These are phyloP conservation scores for Plectosphaerella plurivora DNA, from an alignment of 2,329 filamentous ascomycete genomes.

Conservation along the genomic window DNA sequence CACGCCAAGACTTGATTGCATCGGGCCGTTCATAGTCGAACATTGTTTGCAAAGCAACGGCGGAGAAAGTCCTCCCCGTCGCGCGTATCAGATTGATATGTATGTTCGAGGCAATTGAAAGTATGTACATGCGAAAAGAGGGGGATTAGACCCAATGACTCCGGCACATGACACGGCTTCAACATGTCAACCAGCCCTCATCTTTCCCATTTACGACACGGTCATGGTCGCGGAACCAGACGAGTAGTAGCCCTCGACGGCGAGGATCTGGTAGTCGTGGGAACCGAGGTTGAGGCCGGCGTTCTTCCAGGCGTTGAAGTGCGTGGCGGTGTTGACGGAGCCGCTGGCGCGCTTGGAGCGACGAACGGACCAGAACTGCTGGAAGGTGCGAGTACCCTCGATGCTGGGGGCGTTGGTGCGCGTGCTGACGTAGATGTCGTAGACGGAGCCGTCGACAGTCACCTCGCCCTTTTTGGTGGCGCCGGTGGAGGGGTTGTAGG, in stretches of 20 bases:
- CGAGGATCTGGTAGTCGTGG: conserved; percentile 47
- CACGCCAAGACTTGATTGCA: too few species aligned
- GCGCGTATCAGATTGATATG: too few species aligned
- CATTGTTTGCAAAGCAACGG: too few species aligned
- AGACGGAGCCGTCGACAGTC: conserved; percentile 26
- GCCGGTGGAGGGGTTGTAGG: conserved; percentile 33
- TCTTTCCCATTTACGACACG: conserved; percentile 1
- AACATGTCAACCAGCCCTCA: too few species aligned
- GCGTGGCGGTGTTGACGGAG: conserved; percentile 42
- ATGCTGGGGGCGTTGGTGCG: conserved; percentile 39
- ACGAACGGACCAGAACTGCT: conserved; percentile 51
- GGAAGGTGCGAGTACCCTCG: conserved; percentile 41
- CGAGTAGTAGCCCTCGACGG: conserved; percentile 41
- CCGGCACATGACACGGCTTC: too few species aligned
- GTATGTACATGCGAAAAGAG: too few species aligned
- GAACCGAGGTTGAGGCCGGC: conserved; percentile 40
- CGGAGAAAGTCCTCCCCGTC: too few species aligned
- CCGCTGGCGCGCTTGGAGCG: conserved; percentile 37
- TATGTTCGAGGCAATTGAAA: too few species aligned
- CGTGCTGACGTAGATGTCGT: conserved; percentile 28
- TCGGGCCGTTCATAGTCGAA: too few species aligned
- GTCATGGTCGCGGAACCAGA: conserved; percentile 19
- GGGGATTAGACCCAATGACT: too few species aligned
- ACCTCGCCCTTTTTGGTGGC: conserved; percentile 25
- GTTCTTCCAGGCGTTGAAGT: conserved; percentile 47